Percentiles rank a stretch among this genome's conserved stretches.
phyloP scores from a whole-genome alignment of 306 rosid genomes.

The Urtica urens region DNA sequence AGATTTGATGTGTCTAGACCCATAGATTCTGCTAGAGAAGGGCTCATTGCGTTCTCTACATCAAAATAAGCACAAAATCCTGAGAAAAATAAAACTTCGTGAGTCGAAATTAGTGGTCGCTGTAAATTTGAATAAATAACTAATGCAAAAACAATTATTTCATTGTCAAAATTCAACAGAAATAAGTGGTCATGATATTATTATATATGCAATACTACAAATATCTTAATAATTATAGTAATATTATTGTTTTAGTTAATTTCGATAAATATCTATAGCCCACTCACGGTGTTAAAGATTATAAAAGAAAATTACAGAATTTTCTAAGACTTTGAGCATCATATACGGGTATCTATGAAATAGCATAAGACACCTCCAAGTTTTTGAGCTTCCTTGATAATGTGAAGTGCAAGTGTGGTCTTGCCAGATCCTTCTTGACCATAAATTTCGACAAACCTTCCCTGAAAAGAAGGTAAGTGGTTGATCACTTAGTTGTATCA shows the following conservation, averaged over 20 bases:
- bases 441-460: conserved; percentile 81
- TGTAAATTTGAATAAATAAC: not conserved
- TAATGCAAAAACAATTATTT: too few relatives aligned
- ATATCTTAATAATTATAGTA: not conserved
- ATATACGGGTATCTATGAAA: too few relatives aligned
- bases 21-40: conserved; percentile 65
- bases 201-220: not conserved
- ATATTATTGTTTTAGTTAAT: too few relatives aligned
- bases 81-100: conserved; percentile 22
- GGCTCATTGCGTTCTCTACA: conserved; percentile 74
- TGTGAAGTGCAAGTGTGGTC: conserved; percentile 81
- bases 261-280: too few relatives aligned
- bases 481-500: not conserved
- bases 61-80: conserved; percentile 89
- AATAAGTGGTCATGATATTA: not conserved
- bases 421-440: conserved; percentile 87
- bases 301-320: too few relatives aligned
- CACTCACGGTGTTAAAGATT: too few relatives aligned
- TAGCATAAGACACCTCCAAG: conserved; percentile 70
- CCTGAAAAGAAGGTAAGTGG: conserved; percentile 29
- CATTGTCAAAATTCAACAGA: not conserved
- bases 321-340: too few relatives aligned
- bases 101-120: not conserved
- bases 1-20: conserved; percentile 64
- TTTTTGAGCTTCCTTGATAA: conserved; percentile 82